These are phyloP conservation scores for Claviceps lovelessii DNA, from an alignment of 2,329 filamentous ascomycete genomes.

Conservation along the genomic window DNA sequence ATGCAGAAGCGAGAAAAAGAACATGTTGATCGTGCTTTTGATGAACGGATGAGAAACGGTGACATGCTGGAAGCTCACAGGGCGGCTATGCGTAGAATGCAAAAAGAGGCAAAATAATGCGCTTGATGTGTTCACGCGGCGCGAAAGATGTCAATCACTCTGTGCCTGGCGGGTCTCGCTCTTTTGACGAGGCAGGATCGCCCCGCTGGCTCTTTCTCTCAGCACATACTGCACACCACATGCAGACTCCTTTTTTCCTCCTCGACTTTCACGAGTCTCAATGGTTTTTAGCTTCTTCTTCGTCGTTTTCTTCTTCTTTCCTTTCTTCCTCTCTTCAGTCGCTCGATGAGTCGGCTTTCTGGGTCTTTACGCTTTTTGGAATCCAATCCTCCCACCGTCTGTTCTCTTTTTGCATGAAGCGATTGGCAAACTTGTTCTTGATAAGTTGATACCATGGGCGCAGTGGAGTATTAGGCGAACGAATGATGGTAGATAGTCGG, in stretches of 20 bases:
- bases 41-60: constrained; percentile 61
- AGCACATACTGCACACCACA: background rate
- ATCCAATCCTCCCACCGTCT: too few species aligned
- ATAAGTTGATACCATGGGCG: constrained; percentile 1
- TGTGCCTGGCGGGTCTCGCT: background rate
- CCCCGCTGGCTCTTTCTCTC: background rate
- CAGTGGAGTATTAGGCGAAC: background rate
- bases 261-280: background rate
- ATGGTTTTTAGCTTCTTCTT: background rate
- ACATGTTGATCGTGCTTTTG: constrained; percentile 48
- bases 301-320: background rate
- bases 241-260: background rate
- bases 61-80: constrained; percentile 64
- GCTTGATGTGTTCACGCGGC: background rate
- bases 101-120: constrained; percentile 22
- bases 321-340: background rate
- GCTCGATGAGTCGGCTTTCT: background rate
- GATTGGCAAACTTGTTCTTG: background rate
- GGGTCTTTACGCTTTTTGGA: background rate
- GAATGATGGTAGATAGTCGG: background rate
- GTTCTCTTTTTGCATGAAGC: background rate
- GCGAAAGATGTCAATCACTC: background rate
- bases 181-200: background rate
- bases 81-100: constrained; percentile 68
- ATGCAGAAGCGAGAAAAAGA: constrained; percentile 43